phyloP scores from a whole-genome alignment of 176 grass and related monocot genomes.

The Dactylis glomerata region DNA sequence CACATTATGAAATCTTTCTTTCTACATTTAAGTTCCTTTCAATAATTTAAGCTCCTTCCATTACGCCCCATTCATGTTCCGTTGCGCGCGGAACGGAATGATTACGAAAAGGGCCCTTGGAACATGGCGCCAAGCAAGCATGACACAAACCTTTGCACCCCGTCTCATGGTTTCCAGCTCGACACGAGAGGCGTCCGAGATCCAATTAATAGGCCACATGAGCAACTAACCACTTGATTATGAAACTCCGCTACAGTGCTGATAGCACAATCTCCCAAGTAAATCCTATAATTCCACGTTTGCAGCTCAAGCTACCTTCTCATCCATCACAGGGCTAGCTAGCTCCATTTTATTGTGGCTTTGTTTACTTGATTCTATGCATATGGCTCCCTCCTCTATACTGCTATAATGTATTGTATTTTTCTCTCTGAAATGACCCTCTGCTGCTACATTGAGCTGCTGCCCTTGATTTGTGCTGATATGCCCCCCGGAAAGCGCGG shows the following conservation, averaged over 20 bases:
- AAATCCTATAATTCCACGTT: slow-evolving; percentile 46
- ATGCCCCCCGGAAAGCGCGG: slow-evolving; percentile 44
- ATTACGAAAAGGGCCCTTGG: slow-evolving; percentile 42
- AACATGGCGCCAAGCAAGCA: slow-evolving; percentile 62
- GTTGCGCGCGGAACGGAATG: slow-evolving; percentile 26
- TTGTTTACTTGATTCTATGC: slow-evolving; percentile 32
- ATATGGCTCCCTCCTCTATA: background rate
- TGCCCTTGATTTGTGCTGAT: slow-evolving; percentile 51
- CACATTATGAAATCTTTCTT: background rate
- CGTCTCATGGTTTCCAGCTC: slow-evolving; percentile 64
- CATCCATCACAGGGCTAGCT: background rate
- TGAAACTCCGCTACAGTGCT: slow-evolving; percentile 13
- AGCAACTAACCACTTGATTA: slow-evolving; percentile 51
- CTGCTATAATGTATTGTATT: background rate
- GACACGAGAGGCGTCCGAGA: slow-evolving; percentile 50
- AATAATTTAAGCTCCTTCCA: background rate
- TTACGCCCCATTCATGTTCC: background rate
- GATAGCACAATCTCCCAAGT: slow-evolving; percentile 19
- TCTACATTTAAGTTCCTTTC: slow-evolving; percentile 1
- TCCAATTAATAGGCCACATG: slow-evolving; percentile 60
- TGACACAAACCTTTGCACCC: slow-evolving; percentile 27
- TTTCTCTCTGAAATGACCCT: background rate
- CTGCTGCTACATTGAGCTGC: background rate
- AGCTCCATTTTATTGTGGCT: background rate
- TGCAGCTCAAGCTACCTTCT: slow-evolving; percentile 12